Percentiles rank a stretch among this genome's conserved stretches.
Conservation (phyloP, 1,284 basidiomycete species). For the Vanrija pseudolonga region DNA sequence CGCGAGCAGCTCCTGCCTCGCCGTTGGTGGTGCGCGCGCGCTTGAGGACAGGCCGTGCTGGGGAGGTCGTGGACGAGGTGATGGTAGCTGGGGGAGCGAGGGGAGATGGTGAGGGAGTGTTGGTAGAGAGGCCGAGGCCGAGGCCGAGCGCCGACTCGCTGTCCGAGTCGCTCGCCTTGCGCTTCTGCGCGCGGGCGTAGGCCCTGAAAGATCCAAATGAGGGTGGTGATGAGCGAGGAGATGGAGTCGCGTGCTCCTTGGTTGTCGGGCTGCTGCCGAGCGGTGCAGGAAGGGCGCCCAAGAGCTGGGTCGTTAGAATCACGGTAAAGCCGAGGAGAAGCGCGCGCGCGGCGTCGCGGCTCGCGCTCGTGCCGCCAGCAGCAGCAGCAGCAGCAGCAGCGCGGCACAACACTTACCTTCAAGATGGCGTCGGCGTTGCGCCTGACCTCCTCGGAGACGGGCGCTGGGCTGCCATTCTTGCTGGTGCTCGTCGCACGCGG, state of each 20-base stretch:
- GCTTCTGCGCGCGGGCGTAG: conserved; percentile 15
- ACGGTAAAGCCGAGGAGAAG: not conserved
- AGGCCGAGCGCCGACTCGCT: conserved; percentile 14
- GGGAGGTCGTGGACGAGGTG: not conserved
- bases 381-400: not conserved
- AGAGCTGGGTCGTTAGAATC: conserved; percentile 19
- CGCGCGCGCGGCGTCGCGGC: too few relatives aligned
- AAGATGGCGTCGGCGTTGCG: conserved; percentile 26
- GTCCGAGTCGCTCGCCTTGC: conserved; percentile 5
- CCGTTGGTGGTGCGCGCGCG: conserved; percentile 9
- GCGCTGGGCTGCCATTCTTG: not conserved
- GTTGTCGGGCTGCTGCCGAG: conserved; percentile 5
- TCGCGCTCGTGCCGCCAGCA: not conserved
- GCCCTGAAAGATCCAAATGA: conserved; percentile 14
- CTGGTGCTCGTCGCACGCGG: conserved; percentile 9
- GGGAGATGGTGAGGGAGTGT: not conserved
- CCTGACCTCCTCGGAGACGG: conserved; percentile 16
- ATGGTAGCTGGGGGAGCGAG: too few relatives aligned
- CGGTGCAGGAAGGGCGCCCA: conserved; percentile 35
- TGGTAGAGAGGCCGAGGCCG: conserved; percentile 21
- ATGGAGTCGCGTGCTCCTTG: conserved; percentile 3
- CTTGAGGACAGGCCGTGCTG: conserved; percentile 11
- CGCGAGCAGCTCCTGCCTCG: not conserved
- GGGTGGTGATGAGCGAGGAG: conserved; percentile 12
- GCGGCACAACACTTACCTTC: conserved; percentile 35